Conservation (phyloP, 208 protist genomes). For the Willaertia magna region DNA sequence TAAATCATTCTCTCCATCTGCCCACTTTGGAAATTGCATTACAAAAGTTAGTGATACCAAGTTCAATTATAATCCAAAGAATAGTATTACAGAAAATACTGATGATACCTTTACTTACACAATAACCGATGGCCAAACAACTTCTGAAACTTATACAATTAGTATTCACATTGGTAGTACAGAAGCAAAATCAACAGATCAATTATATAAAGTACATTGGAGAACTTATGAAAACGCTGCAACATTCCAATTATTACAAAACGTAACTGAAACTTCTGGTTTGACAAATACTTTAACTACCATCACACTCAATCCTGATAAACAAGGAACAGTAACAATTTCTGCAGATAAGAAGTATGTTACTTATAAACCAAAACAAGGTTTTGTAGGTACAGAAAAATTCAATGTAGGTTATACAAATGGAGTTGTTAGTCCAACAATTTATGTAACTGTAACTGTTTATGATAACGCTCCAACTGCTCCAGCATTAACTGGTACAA, state of each 20-base stretch:
- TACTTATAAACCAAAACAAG: background rate
- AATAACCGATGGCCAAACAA: background rate
- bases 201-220: background rate
- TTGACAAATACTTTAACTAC: too few relatives aligned
- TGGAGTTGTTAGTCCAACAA: background rate
- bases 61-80: background rate
- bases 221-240: background rate
- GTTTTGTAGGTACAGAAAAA: background rate
- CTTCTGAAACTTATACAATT: background rate
- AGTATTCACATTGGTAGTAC: background rate
- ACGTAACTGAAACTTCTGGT: too few relatives aligned
- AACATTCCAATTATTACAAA: background rate
- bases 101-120: background rate
- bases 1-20: background rate
- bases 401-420: background rate
- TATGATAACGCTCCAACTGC: background rate
- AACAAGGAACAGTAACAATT: background rate
- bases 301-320: background rate
- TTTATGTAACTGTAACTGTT: background rate
- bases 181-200: background rate
- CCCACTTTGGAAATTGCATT: background rate
- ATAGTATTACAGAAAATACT: background rate
- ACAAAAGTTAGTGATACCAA: background rate
- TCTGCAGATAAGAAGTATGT: background rate
- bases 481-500: background rate